Evolutionary conservation across 1,139 yeast species (phyloP), one percentile per base, ranked within the genome.

Genomic region (Blastobotrys apis): DNA sequence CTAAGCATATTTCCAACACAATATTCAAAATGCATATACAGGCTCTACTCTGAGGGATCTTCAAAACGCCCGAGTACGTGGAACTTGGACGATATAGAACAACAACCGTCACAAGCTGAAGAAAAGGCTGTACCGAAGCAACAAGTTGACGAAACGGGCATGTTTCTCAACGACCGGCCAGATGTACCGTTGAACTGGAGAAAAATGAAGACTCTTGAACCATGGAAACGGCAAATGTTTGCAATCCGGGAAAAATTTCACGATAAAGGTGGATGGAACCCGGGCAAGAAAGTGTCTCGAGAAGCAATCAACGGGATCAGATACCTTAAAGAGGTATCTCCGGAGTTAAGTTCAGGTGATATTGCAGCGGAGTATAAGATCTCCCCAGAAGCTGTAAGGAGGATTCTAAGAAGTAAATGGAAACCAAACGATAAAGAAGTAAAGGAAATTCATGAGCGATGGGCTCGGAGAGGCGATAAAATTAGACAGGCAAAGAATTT

Each of bases 401-500:
- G 96, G 50, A 86, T 90, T 9, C 62, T 90, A 50, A 80, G 77
- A 58, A 80, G 94, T 5, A 77, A 73, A 31, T 90, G 95, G 95
- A 66, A 65, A 17, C 96, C 96, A 1, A 74, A 68, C 1, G 71
- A 68, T 3, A 82, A 79, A 39, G 79, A 75, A 44, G 47, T 54
- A 41, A 71, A 66, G 9, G 58, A 63, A 13, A 53, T 80, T 1
- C 58, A 66, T 16, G 66, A 66, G 23, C 68, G 88, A 47, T 79
- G 82, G 74, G 66, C 63, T 34, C 67, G 66, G 37, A 65, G 81
- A 55, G 75, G 76, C 20, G 63, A 53, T 16, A 52, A 62, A 13
- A 58, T 71, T 1, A 59, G 58, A 37, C 37, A 43, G 3, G 40
- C 33, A 12, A 41, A 26, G 13, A 32, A 33, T 12, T n/a, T 39